Conservation (phyloP, 495 filamentous ascomycete species). For the Penicillium daleae region DNA sequence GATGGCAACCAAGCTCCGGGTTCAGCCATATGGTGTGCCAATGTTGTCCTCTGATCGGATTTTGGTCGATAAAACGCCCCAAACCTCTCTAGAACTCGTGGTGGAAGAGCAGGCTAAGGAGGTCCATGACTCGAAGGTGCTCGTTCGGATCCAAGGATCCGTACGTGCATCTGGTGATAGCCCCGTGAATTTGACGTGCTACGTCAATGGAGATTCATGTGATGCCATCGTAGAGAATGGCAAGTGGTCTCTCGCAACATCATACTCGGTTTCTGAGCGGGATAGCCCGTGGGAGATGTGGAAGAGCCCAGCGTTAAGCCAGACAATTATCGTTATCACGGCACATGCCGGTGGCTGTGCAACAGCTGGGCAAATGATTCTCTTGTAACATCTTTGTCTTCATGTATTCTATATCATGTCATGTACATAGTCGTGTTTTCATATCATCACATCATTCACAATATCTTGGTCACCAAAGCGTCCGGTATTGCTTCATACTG, state of each 20-base stretch:
- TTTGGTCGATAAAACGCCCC: background rate
- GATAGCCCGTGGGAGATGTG: conserved; percentile 36
- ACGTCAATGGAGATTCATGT: conserved; percentile 36
- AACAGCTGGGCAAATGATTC: conserved; percentile 32
- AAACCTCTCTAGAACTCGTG: conserved; percentile 14
- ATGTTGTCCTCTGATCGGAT: conserved; percentile 35
- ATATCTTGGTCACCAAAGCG: conserved; percentile 15
- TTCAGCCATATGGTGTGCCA: conserved; percentile 28
- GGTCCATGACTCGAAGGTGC: conserved; percentile 23
- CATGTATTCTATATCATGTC: background rate
- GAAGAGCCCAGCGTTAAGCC: conserved; percentile 34
- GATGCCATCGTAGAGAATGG: conserved; percentile 16
- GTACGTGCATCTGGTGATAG: conserved; percentile 1
- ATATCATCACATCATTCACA: conserved; percentile 1
- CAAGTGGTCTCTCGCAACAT: conserved; percentile 24
- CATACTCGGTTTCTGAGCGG: conserved; percentile 33
- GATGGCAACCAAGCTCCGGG: conserved; percentile 28
- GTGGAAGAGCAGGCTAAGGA: conserved; percentile 29
- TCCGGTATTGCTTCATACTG: conserved; percentile 14
- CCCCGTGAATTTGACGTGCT: conserved; percentile 8
- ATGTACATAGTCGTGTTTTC: background rate
- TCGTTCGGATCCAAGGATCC: conserved; percentile 26
- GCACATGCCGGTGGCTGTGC: conserved; percentile 18
- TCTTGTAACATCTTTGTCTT: conserved; percentile 19
- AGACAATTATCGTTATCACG: conserved; percentile 35